These are phyloP conservation scores for Neurospora sp. DNA, from an alignment of 2,329 filamentous ascomycete species.

Conservation along the genomic window DNA sequence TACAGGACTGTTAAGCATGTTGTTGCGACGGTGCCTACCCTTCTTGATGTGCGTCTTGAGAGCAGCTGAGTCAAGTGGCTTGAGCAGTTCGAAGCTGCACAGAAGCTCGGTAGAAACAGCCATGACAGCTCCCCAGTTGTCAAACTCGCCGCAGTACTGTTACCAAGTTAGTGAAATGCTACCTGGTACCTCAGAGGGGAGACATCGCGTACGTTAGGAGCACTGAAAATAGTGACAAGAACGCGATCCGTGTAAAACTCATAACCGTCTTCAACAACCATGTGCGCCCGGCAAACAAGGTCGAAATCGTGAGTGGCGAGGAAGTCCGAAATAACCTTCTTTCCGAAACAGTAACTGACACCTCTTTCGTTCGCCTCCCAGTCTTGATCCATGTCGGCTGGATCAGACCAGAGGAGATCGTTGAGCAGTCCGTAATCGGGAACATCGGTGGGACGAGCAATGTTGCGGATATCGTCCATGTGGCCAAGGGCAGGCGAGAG, in stretches of 20 bases:
- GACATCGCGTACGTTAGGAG: conserved; percentile 72
- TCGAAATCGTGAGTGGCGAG: conserved; percentile 93
- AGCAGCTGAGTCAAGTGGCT: conserved; percentile 89
- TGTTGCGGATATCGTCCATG: conserved; percentile 97
- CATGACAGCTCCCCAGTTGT: conserved; percentile 99
- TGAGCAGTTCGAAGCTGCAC: conserved; percentile 94
- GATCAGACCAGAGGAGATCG: conserved; percentile 93
- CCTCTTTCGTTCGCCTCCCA: conserved; percentile 97
- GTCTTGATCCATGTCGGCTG: conserved; percentile 93
- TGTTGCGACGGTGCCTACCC: conserved; percentile 85
- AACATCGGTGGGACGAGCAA: conserved; percentile 90
- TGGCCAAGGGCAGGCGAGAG: conserved; percentile 84
- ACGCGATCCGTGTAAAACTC: conserved; percentile 97
- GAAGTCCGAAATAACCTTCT: conserved; percentile 96
- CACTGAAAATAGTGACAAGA: conserved; percentile 92
- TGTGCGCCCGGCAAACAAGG: conserved; percentile 91
- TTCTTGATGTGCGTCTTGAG: conserved; percentile 99
- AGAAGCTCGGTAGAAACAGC: conserved; percentile 87
- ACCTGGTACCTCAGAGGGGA: not conserved
- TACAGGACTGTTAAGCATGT: conserved; percentile 93
- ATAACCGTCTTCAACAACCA: conserved; percentile 98
- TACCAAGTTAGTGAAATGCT: conserved; percentile 14
- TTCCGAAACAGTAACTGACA: conserved; percentile 97
- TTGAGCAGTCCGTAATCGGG: conserved; percentile 94
- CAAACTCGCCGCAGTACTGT: conserved; percentile 96